phyloP scores from a whole-genome alignment of 2,329 filamentous ascomycete species.

The Cercospora canescens region DNA sequence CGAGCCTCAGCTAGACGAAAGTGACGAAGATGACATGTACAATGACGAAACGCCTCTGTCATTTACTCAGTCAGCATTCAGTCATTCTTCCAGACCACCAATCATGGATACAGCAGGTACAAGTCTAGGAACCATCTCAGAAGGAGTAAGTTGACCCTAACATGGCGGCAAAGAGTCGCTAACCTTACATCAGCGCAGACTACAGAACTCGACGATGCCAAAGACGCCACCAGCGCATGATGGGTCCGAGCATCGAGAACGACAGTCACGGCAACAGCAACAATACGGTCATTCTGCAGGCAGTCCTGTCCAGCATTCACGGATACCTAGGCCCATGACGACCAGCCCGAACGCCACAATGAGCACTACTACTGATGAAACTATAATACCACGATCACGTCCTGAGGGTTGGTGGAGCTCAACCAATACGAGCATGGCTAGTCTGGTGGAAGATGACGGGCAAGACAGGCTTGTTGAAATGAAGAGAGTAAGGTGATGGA shows the following conservation, averaged over 20 bases:
- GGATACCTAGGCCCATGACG: not conserved
- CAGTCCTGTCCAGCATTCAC: not conserved
- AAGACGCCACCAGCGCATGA: not conserved
- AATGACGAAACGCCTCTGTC: constrained; percentile 20
- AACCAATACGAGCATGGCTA: constrained; percentile 21
- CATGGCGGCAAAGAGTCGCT: constrained; percentile 17
- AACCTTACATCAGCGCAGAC: constrained; percentile 25
- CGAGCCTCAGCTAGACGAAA: constrained; percentile 32
- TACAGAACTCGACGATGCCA: constrained; percentile 1
- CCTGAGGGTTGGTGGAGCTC: constrained; percentile 28
- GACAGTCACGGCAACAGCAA: constrained; percentile 1
- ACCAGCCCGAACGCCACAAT: constrained; percentile 6
- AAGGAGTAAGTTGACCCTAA: constrained; percentile 1
- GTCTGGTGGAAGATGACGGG: constrained; percentile 12
- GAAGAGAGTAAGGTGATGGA: not conserved
- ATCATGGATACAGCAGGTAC: constrained; percentile 7
- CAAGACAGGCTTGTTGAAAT: not conserved
- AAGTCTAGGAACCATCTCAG: constrained; percentile 19
- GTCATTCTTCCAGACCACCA: constrained; percentile 18
- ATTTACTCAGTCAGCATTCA: constrained; percentile 20
- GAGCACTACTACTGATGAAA: constrained; percentile 21
- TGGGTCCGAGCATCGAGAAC: not conserved
- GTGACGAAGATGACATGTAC: constrained; percentile 28
- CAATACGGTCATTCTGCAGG: not conserved
- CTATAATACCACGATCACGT: constrained; percentile 18